A percentile compares a stretch with the other conserved stretches of the same genome.
phyloP scores from a whole-genome alignment of 2,329 filamentous ascomycete species.

The Epichloe glyceriae region DNA sequence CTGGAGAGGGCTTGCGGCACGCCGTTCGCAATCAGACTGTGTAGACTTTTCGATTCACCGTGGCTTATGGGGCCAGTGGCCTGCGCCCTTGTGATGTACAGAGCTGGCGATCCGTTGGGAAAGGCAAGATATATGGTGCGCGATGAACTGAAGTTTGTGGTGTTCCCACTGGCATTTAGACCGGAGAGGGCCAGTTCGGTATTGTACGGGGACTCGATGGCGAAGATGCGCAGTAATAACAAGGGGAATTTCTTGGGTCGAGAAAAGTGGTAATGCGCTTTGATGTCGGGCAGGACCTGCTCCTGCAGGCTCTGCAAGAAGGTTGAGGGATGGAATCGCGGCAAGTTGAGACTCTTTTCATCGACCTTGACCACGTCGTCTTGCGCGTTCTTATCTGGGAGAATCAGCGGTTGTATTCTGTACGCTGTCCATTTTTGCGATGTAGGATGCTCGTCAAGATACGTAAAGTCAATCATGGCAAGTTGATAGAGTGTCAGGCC shows the following conservation, averaged over 20 bases:
- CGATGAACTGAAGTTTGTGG: conserved; percentile 46
- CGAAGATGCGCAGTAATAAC: conserved; percentile 63
- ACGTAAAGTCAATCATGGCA: conserved; percentile 55
- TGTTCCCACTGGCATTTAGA: conserved; percentile 17
- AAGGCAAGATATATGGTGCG: conserved; percentile 71
- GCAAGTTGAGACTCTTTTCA: conserved; percentile 36
- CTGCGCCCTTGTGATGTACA: conserved; percentile 51
- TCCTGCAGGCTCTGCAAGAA: conserved; percentile 66
- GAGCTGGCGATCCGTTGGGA: conserved; percentile 63
- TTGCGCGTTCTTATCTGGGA: conserved; percentile 21
- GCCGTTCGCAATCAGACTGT: conserved; percentile 60
- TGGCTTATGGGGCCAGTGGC: conserved; percentile 26
- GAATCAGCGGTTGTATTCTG: conserved; percentile 40
- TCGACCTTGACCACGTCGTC: conserved; percentile 30
- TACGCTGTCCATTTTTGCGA: conserved; percentile 53
- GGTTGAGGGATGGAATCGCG: conserved; percentile 66
- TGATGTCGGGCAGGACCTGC: conserved; percentile 65
- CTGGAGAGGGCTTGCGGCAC: conserved; percentile 73
- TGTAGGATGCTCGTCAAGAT: conserved; percentile 51
- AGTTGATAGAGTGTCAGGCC: conserved; percentile 53
- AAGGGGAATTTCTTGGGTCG: conserved; percentile 57
- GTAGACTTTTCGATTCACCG: conserved; percentile 49
- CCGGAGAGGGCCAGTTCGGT: conserved; percentile 35
- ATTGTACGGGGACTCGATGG: conserved; percentile 71
- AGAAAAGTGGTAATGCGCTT: conserved; percentile 71